Conservation (phyloP, 116 monocot species). For the Posidonia oceanica region DNA sequence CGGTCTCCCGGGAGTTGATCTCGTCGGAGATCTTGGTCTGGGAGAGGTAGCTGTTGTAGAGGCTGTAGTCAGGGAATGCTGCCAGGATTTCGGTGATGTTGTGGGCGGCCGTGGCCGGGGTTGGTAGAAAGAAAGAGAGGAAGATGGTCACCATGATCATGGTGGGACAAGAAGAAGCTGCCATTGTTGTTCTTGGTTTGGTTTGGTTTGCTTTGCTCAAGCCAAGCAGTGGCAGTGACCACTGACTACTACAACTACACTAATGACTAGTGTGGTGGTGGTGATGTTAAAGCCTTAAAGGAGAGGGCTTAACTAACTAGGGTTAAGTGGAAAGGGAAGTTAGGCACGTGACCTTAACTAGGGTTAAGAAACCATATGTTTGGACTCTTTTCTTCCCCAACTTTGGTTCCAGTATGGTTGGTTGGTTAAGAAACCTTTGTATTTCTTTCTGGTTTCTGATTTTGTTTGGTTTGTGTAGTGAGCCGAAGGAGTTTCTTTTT, state of each 20-base stretch:
- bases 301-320: neutral
- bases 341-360: neutral
- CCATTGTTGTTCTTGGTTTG: too few species aligned
- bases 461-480: too few species aligned
- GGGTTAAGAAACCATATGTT: neutral
- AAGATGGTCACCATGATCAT: neutral
- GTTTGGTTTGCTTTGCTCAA: too few species aligned
- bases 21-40: conserved; percentile 74
- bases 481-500: too few species aligned
- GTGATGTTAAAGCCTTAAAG: neutral
- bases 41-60: conserved; percentile 60
- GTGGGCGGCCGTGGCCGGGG: conserved; percentile 12
- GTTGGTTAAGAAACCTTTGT: too few species aligned
- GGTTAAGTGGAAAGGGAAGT: neutral
- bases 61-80: conserved; percentile 53
- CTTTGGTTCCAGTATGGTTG: neutral
- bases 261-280: neutral
- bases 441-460: too few species aligned
- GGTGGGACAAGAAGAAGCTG: neutral
- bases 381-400: neutral
- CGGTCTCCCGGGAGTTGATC: conserved; percentile 64
- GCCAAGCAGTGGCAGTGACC: too few species aligned
- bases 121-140: neutral
- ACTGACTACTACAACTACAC: too few species aligned
- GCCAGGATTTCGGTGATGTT: conserved; percentile 68